Conservation (phyloP, 306 rosid species). For the Trifolium dubium region DNA sequence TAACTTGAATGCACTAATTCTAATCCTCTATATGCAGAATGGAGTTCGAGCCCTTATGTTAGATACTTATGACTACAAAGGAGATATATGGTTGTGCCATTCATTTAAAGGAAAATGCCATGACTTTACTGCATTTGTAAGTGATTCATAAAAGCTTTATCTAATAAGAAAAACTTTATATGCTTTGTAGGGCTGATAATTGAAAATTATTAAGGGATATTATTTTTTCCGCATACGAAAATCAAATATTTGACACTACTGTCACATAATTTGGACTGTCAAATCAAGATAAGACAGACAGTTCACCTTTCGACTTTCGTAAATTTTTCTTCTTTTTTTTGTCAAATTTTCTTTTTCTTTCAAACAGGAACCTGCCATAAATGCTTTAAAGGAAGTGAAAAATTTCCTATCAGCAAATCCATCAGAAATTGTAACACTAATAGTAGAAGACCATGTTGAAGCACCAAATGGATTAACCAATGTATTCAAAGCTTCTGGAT, state of each 20-base stretch:
- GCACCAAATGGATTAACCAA: constrained; percentile 44
- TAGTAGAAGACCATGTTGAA: constrained; percentile 55
- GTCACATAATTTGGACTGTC: neutral
- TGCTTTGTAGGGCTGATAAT: neutral
- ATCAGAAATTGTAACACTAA: constrained; percentile 52
- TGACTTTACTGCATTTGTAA: constrained; percentile 45
- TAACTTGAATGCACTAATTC: neutral
- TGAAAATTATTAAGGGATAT: neutral
- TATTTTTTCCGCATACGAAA: neutral
- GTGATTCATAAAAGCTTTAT: constrained; percentile 15
- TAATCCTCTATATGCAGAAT: constrained; percentile 48
- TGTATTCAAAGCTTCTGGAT: constrained; percentile 45
- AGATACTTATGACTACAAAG: constrained; percentile 72
- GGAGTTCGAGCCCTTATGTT: constrained; percentile 77
- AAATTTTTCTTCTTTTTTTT: neutral
- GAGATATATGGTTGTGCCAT: constrained; percentile 57
- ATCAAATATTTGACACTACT: neutral
- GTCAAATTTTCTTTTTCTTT: neutral
- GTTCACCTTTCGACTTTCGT: neutral
- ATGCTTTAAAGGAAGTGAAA: constrained; percentile 49
- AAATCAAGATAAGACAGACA: neutral
- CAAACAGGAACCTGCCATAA: constrained; percentile 47
- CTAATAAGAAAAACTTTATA: neutral
- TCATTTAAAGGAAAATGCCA: too few species aligned
- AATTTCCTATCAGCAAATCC: constrained; percentile 45